A percentile compares a stretch with the other conserved stretches of the same genome.
These are phyloP conservation scores for Lactifluus subvellereus DNA, from an alignment of 768 basidiomycete species.

Conservation along the genomic window DNA sequence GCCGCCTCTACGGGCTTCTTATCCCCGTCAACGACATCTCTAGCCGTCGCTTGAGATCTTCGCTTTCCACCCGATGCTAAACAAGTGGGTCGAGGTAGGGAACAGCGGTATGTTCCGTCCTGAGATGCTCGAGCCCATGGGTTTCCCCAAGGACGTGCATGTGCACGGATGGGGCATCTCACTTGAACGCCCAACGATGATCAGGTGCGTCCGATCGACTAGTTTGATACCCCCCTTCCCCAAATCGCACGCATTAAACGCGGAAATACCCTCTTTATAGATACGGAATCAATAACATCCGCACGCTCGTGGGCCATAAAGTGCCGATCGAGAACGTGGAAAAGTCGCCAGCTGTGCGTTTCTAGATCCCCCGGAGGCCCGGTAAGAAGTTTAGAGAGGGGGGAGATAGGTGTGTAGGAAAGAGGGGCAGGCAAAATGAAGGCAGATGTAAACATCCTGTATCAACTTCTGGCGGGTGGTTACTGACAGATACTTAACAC, in stretches of 20 bases:
- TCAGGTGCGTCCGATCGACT: slow-evolving; percentile 53
- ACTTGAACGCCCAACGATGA: slow-evolving; percentile 97
- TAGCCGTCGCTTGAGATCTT: slow-evolving; percentile 97
- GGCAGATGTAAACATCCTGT: not conserved
- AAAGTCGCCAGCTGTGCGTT: slow-evolving; percentile 84
- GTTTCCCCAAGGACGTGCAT: slow-evolving; percentile 91
- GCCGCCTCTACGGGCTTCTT: not conserved
- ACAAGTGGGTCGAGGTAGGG: slow-evolving; percentile 96
- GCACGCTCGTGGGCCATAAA: slow-evolving; percentile 96
- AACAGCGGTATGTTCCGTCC: slow-evolving; percentile 99
- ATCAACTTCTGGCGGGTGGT: too few relatives aligned
- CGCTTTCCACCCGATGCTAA: slow-evolving; percentile 90
- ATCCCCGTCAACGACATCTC: not conserved
- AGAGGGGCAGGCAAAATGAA: not conserved
- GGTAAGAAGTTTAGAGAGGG: not conserved
- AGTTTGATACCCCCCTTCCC: not conserved
- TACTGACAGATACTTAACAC: too few relatives aligned
- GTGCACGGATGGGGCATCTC: slow-evolving; percentile 97
- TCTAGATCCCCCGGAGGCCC: slow-evolving; percentile 40
- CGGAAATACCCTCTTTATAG: slow-evolving; percentile 34
- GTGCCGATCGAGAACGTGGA: slow-evolving; percentile 86
- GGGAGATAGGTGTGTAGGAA: not conserved
- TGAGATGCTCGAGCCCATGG: slow-evolving; percentile 99
- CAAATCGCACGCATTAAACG: not conserved
- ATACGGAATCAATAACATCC: slow-evolving; percentile 96